phyloP scores from a whole-genome alignment of 352 stramenopile genomes.

The Phytophthora litchii region DNA sequence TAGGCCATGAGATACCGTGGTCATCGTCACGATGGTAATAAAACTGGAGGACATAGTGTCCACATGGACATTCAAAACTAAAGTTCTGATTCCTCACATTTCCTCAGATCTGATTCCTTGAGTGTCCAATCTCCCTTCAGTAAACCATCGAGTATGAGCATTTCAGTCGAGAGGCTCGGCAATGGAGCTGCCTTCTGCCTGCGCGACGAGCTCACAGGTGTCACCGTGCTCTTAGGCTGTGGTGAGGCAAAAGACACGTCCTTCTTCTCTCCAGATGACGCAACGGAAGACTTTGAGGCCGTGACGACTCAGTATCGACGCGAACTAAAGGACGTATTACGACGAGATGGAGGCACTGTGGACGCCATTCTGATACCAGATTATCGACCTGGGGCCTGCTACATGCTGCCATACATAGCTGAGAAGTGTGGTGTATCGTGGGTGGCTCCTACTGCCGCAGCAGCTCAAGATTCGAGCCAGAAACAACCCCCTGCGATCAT shows the following conservation, averaged over 20 bases:
- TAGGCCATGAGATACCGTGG: no score
- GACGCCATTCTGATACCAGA: conserved; percentile 69
- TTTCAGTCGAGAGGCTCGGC: conserved; percentile 71
- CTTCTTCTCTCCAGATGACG: conserved; percentile 45
- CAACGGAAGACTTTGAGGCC: conserved; percentile 38
- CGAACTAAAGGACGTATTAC: conserved; percentile 61
- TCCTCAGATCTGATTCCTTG: conserved; percentile 17
- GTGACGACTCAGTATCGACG: conserved; percentile 51
- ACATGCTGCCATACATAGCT: conserved; percentile 75
- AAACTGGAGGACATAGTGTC: no score
- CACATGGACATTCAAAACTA: no score
- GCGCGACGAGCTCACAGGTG: conserved; percentile 55
- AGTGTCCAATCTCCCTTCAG: no score
- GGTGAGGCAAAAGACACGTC: conserved; percentile 44
- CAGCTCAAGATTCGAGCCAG: conserved; percentile 26
- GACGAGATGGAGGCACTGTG: conserved; percentile 47
- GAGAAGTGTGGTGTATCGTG: conserved; percentile 58
- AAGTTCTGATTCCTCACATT: not conserved
- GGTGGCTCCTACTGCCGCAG: conserved; percentile 1
- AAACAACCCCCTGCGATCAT: conserved; percentile 53
- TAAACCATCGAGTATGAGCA: conserved; percentile 59
- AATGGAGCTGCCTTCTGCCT: conserved; percentile 72
- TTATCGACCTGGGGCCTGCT: conserved; percentile 70
- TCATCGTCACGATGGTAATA: no score
- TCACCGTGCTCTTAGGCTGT: conserved; percentile 66